Percentiles rank a stretch among this genome's conserved stretches.
Conservation (phyloP, 1,284 basidiomycete species). For the Coriolopsis trogii region DNA sequence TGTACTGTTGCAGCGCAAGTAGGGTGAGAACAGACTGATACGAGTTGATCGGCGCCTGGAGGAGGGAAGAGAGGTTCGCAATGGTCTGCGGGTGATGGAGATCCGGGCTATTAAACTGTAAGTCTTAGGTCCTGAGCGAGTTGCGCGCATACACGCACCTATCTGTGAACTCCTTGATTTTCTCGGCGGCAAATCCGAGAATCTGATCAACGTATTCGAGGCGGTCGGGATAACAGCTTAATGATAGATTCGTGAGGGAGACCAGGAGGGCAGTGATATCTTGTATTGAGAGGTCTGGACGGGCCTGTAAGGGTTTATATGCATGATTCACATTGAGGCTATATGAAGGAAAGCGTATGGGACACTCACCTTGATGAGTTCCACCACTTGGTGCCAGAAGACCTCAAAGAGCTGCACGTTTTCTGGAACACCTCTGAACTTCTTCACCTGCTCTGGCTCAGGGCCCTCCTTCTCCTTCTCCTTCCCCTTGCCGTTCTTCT, state of each 20-base stretch:
- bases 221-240: slow-evolving; percentile 94
- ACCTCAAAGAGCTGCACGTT: slow-evolving; percentile 94
- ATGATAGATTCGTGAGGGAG: slow-evolving; percentile 88
- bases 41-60: slow-evolving; percentile 90
- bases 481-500: slow-evolving; percentile 55
- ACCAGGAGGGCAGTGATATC: slow-evolving; percentile 94
- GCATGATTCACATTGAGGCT: too few relatives aligned
- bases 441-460: slow-evolving; percentile 49
- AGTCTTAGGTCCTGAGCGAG: too few relatives aligned
- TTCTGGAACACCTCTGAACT: slow-evolving; percentile 92
- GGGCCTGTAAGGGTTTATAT: too few relatives aligned
- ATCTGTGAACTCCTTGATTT: slow-evolving; percentile 82
- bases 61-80: slow-evolving; percentile 84
- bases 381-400: slow-evolving; percentile 98
- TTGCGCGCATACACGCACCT: too few relatives aligned
- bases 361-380: slow-evolving; percentile 83
- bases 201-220: slow-evolving; percentile 96
- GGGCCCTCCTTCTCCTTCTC: slow-evolving; percentile 45
- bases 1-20: slow-evolving; percentile 89
- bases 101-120: slow-evolving; percentile 68
- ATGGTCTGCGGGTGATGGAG: slow-evolving; percentile 86
- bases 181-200: slow-evolving; percentile 82
- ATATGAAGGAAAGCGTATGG: neutral
- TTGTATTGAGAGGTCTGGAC: slow-evolving; percentile 93
- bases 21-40: slow-evolving; percentile 94